Evolutionary conservation across 2,329 filamentous ascomycete genomes (phyloP), one percentile per base, ranked within the genome.

Genomic region (Aspergillus ochraceus): DNA sequence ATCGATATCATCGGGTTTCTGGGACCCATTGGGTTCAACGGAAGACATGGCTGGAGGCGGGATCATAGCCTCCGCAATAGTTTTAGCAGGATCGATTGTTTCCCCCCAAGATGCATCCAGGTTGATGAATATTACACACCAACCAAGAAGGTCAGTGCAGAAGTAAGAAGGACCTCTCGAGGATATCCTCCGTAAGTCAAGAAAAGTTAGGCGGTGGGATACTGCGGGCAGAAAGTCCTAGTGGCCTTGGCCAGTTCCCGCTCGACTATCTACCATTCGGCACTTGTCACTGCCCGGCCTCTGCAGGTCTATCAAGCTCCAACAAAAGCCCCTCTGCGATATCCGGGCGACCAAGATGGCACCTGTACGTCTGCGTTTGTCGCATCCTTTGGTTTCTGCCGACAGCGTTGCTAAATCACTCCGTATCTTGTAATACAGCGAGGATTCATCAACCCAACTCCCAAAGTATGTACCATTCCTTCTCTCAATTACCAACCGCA

Each of bases 361-460:
- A 68, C 77, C 77, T 73, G 70, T 71, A 73, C 64, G 64, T 63
- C 52, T 55, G 29, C 19, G 19, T 20, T 24, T 22, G 10, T 30
- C 45, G 19, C 24, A 6, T 22, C 45, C 24, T 29, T 14, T n/a
- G 30, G 8, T 9, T 22, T 19, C 10, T 9, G 45, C 45, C 20
- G 49, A 30, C 29, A 4, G 14, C 11, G 49, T 51, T 47, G 45
- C 45, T 47, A 47, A 47, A 22, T 47, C 12, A 6, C 5, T 9
- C 12, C 22, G 45, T 17, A 14, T 42, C 20, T 47, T 47, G 24
- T n/a, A 19, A 39, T 42, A 29, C 50, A 84, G 78, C 79, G 80
- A 64, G 77, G 76, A 26, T 76, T 78, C 64, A 83, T 77, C 36
- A 79, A 82, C 58, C 77, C 79, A 29, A 72, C 80, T 26, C 79